A percentile compares a stretch with the other conserved stretches of the same genome.
phyloP scores from a whole-genome alignment of 177 flowering plant species.

The Vitis hybrid region DNA sequence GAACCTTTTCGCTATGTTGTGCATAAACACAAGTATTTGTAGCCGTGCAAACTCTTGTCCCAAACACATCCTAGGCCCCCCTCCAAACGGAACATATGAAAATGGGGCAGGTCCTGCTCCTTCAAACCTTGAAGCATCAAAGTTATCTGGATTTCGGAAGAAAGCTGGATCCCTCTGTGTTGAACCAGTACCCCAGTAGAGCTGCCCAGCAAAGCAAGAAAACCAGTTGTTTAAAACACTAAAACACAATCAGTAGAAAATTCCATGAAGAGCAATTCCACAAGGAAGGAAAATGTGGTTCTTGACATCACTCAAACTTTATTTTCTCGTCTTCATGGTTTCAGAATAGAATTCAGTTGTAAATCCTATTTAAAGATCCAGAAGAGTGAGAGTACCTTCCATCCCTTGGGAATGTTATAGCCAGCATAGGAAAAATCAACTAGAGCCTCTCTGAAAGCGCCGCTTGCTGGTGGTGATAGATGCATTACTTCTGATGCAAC shows the following conservation, averaged over 20 bases:
- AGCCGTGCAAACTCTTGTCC: slow-evolving; percentile 19
- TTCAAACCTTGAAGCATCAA: slow-evolving; percentile 31
- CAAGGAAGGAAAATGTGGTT: too few species aligned
- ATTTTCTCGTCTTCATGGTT: too few species aligned
- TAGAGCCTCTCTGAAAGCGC: slow-evolving; percentile 31
- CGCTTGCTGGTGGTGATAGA: slow-evolving; percentile 23
- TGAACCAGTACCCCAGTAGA: slow-evolving; percentile 23
- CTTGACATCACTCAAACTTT: too few species aligned
- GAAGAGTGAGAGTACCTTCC: slow-evolving; percentile 22
- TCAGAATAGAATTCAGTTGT: too few species aligned
- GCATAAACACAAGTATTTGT: slow-evolving; percentile 21
- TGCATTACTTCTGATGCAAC: slow-evolving; percentile 32
- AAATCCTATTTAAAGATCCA: too few species aligned
- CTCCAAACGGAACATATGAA: slow-evolving; percentile 22
- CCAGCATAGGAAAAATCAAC: slow-evolving; percentile 26
- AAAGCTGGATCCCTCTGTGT: slow-evolving; percentile 22
- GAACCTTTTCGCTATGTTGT: slow-evolving; percentile 18
- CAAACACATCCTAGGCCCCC: slow-evolving; percentile 26
- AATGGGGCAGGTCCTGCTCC: slow-evolving; percentile 18
- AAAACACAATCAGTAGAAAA: neutral
- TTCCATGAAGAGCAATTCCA: neutral
- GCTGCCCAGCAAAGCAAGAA: slow-evolving; percentile 10
- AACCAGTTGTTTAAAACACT: neutral
- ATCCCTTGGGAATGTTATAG: slow-evolving; percentile 37
- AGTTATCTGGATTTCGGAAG: slow-evolving; percentile 8